These are phyloP conservation scores for Annona squamosa DNA, from an alignment of 164 flowering plant species.

Conservation along the genomic window DNA sequence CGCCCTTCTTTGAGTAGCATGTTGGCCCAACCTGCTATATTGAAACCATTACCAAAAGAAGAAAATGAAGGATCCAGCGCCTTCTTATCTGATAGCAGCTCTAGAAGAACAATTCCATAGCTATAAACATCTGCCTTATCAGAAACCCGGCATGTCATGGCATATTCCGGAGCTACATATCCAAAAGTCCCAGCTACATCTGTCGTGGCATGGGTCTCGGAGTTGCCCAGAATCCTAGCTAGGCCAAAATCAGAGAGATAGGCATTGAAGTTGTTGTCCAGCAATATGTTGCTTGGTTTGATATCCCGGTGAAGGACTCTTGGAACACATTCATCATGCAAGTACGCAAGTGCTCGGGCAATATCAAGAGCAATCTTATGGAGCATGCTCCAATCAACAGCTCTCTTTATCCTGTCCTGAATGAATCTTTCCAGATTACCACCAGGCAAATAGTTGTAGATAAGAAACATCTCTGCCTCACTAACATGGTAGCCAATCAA, in stretches of 20 bases:
- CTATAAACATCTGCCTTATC: conserved; percentile 94
- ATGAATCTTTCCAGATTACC: conserved; percentile 85
- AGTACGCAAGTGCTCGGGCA: conserved; percentile 80
- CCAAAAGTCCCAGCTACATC: conserved; percentile 97
- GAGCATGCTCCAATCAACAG: conserved; percentile 75
- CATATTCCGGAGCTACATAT: conserved; percentile 91
- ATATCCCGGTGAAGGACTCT: conserved; percentile 93
- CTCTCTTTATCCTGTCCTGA: conserved; percentile 64
- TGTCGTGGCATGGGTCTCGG: conserved; percentile 97
- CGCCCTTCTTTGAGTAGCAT: conserved; percentile 82
- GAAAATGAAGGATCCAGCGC: conserved; percentile 89
- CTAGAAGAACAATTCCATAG: conserved; percentile 83
- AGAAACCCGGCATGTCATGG: conserved; percentile 92
- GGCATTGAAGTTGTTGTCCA: conserved; percentile 80
- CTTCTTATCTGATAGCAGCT: conserved; percentile 82
- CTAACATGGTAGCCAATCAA: conserved; percentile 86
- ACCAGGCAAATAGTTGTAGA: conserved; percentile 78
- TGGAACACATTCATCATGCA: conserved; percentile 85
- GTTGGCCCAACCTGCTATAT: conserved; percentile 86
- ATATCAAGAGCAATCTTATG: conserved; percentile 84
- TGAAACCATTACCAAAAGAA: conserved; percentile 79
- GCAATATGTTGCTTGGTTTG: conserved; percentile 84
- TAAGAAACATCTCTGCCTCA: conserved; percentile 82
- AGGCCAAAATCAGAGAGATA: conserved; percentile 90
- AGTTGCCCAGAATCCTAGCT: conserved; percentile 81